Conservation (phyloP, 2,329 filamentous ascomycete species). For the Exserohilum rostratum region DNA sequence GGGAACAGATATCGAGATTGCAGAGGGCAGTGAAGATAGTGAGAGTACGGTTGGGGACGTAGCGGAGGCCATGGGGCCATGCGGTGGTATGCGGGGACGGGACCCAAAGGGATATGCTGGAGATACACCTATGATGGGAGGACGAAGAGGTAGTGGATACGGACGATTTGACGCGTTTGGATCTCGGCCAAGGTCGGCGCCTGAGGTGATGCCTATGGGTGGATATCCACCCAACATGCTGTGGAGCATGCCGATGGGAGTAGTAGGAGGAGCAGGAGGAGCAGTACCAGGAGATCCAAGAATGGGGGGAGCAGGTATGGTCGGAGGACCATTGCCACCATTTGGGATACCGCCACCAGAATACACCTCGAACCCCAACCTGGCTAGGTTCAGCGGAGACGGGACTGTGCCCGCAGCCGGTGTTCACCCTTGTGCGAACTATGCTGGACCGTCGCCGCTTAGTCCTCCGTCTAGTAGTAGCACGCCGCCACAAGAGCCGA, state of each 20-base stretch:
- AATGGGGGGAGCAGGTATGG: neutral
- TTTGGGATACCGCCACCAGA: conserved; percentile 16
- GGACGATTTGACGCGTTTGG: neutral
- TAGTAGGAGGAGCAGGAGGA: too few species aligned
- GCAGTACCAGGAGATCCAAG: too few species aligned
- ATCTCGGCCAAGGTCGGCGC: conserved; percentile 7
- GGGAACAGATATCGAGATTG: conserved; percentile 2
- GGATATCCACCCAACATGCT: neutral
- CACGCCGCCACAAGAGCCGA: neutral
- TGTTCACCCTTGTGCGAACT: conserved; percentile 6
- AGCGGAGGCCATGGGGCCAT: neutral
- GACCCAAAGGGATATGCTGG: neutral
- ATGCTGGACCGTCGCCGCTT: neutral
- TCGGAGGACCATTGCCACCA: too few species aligned
- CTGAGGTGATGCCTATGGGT: conserved; percentile 7
- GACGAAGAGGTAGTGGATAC: neutral
- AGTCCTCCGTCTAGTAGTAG: conserved; percentile 1
- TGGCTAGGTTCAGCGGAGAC: neutral
- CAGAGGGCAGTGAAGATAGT: conserved; percentile 6
- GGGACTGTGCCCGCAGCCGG: neutral
- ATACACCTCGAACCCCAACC: conserved; percentile 13
- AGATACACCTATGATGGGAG: conserved; percentile 1
- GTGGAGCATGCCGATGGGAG: neutral
- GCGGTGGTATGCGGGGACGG: neutral
- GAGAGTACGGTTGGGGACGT: conserved; percentile 1